A percentile compares a stretch with the other conserved stretches of the same genome.
Conservation (phyloP, 169 alveolate species). For the Plasmodium gonderi region DNA sequence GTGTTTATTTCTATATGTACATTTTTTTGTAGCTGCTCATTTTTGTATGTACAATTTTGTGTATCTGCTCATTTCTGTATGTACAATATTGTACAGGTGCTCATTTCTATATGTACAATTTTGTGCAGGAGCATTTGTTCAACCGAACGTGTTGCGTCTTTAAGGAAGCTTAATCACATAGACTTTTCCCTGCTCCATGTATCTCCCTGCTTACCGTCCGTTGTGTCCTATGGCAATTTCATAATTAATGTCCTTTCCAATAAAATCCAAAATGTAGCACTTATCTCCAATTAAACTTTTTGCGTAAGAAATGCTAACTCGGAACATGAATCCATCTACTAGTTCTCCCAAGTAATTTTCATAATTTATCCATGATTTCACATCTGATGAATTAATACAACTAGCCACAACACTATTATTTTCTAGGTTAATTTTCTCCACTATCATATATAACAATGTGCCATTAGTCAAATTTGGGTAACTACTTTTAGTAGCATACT, state of each 20-base stretch:
- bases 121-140: neutral
- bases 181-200: no score
- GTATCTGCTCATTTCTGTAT: no score
- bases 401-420: slow-evolving; percentile 75
- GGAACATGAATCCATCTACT: slow-evolving; percentile 77
- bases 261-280: slow-evolving; percentile 79
- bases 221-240: slow-evolving; percentile 84
- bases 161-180: no score
- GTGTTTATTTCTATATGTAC: neutral
- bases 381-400: slow-evolving; percentile 78
- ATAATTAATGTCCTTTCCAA: slow-evolving; percentile 75
- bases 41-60: neutral
- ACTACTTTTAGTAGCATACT: slow-evolving; percentile 82
- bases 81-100: neutral
- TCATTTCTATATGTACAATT: neutral
- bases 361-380: slow-evolving; percentile 82
- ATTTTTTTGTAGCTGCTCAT: no score
- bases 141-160: no score
- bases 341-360: slow-evolving; percentile 85
- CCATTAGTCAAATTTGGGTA: slow-evolving; percentile 77
- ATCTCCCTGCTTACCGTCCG: slow-evolving; percentile 80
- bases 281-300: slow-evolving; percentile 53
- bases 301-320: slow-evolving; percentile 75
- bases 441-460: slow-evolving; percentile 79
- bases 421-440: slow-evolving; percentile 65